Conservation (phyloP, 176 grass and related monocot genomes). For the Bolboschoenus planiculmis region DNA sequence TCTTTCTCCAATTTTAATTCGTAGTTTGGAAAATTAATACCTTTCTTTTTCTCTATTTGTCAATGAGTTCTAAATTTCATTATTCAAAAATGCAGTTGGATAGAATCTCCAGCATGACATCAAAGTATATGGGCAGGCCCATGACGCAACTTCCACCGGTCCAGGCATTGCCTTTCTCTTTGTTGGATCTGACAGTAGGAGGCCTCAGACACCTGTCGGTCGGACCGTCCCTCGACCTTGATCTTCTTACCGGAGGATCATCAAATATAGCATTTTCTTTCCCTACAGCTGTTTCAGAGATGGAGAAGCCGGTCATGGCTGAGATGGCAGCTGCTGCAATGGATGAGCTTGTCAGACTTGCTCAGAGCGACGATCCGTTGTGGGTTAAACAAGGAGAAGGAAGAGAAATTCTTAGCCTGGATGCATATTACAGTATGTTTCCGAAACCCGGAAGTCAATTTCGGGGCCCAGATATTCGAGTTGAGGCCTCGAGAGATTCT, state of each 20-base stretch:
- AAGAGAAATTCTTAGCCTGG: conserved; percentile 44
- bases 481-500: conserved; percentile 64
- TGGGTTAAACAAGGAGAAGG: conserved; percentile 50
- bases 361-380: conserved; percentile 52
- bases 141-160: conserved; percentile 58
- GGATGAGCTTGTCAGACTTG: conserved; percentile 74
- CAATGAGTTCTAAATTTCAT: background rate
- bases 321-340: conserved; percentile 55
- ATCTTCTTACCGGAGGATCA: conserved; percentile 39
- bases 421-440: conserved; percentile 61
- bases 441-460: conserved; percentile 42
- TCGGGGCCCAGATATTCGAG: conserved; percentile 27
- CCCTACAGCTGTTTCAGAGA: conserved; percentile 40
- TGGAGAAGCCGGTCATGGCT: conserved; percentile 66
- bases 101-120: conserved; percentile 60
- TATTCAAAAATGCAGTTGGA: conserved; percentile 52
- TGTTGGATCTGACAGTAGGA: conserved; percentile 60
- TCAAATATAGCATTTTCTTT: conserved; percentile 35
- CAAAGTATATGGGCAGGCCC: conserved; percentile 74
- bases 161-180: conserved; percentile 35
- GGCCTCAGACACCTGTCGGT: conserved; percentile 11
- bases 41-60: background rate
- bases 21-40: background rate
- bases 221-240: conserved; percentile 58
- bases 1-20: background rate